Evolutionary conservation across 2,329 filamentous ascomycete species (phyloP), one percentile per base, ranked within the genome.

Genomic region (Penicillium griseofulvum): DNA sequence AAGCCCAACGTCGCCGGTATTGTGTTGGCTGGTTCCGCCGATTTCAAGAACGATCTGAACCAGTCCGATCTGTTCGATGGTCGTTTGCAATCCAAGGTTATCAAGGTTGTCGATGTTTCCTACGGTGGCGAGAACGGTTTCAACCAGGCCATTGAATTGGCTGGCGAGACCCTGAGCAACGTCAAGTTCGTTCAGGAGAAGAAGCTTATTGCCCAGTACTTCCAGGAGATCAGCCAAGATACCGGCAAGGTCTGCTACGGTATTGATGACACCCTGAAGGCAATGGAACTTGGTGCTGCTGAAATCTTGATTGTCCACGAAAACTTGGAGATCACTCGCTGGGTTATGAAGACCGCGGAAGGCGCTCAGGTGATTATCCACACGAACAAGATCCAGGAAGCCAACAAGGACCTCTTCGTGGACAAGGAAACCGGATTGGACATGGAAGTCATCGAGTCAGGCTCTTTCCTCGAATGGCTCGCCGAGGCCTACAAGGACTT

Each of bases 121-220:
- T 99, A 99, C 70, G 94, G 94, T 75, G 94, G 94, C 66, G 95
- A 99, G 80, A 97, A 97, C 81, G 94, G 94, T 44, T 99, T 99
- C 84, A 99, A 99, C 81, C 95, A 99, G 80, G 94, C 94, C 57
- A 99, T 99, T 62, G 94, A 99, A 73, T 78, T 99, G 68, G 88
- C 94, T 26, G 85, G 91, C 8, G 95, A 99, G 81, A 99, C 94
- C 8, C 84, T 99, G 45, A 90, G 92, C 77, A 99, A 97, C 73
- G 94, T 99, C 84, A 99, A 99, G 80, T 99, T 99, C 76, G 97
- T 99, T 74, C 94, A 99, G 78, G 94, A 99, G 84, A 99, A 99
- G 88, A 99, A 97, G 81, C 86, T 99, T 61, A 99, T 99, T 71
- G 93, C 93, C 74, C 91, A 90, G 74, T 99, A 99, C 82, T 99